Base-by-base conservation (phyloP, 2,329 filamentous ascomycete species). In the Penicillium sp. region DNA sequence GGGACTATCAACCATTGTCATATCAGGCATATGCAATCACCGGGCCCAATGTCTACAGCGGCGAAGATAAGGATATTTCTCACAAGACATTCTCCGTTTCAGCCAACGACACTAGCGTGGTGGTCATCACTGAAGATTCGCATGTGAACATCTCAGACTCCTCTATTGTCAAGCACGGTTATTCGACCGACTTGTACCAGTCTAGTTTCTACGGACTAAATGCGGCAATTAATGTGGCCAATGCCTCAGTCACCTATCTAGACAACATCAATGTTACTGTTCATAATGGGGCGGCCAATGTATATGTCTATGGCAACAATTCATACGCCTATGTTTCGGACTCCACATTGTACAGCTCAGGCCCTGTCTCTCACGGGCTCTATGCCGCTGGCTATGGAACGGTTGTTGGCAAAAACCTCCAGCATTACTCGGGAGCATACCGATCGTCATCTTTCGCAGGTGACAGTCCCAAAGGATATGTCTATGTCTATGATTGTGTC, bases 191-290 rank as follows among this genome's bases (percentile, higher is more conserved):
- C 19, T 22, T 52, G 26, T 52, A 56, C 44, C 54, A 56, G 47
- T 29, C 54, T 4, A 56, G 54, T 21, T 56, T 56, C n/a, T 56
- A 52, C 41, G 54, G 54, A 7, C 19, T 56, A n/a, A 56, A 56
- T 26, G 48, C 48, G 24, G 54, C 54, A 3, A 37, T 56, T 10
- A 56, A 56, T 21, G 29, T 56, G 19, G 54, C 54, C 7, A 56
- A 56, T 44, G 33, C 19, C 10, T 56, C 54, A 1, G 19, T 48
- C 13, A 37, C 54, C 11, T 44, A 52, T 33, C 14, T 56, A 7
- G 33, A 48, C 2, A 29, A 52, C 27, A 6, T 52, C 31, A 52
- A 56, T 29, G 33, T 56, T 6, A 56, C 45, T 11, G 45, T 52
- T n/a, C 55, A 56, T 10, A 56, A 56, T 11, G 49, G 55, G 43